phyloP scores from a whole-genome alignment of 768 basidiomycete genomes.

The Saitozyma podzolica region DNA sequence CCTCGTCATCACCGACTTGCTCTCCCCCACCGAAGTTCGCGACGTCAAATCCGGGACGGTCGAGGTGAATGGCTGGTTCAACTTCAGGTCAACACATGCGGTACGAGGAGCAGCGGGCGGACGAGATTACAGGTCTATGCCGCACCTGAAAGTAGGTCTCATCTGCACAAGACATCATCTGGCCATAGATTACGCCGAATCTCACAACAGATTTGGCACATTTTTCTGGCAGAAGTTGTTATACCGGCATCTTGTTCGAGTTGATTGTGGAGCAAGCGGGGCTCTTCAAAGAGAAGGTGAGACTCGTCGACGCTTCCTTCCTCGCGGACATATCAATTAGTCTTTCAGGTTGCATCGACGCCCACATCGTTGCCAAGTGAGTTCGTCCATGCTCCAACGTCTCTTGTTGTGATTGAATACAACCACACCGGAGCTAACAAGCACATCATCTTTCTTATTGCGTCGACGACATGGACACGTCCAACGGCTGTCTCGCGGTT shows the following conservation, averaged over 20 bases:
- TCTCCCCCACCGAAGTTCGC: neutral
- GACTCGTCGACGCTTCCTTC: neutral
- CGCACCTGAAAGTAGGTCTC: conserved; percentile 2
- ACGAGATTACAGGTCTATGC: conserved; percentile 10
- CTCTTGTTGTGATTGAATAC: conserved; percentile 8
- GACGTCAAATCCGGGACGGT: conserved; percentile 7
- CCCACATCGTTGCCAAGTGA: conserved; percentile 29
- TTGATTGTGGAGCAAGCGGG: conserved; percentile 12
- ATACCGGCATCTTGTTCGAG: conserved; percentile 8
- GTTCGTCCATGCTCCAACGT: neutral
- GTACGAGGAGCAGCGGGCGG: conserved; percentile 7
- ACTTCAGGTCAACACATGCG: conserved; percentile 14
- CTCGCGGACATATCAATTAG: conserved; percentile 40
- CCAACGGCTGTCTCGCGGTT: conserved; percentile 31
- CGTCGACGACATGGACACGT: conserved; percentile 25
- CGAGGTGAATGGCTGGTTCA: conserved; percentile 12
- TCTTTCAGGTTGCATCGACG: conserved; percentile 27
- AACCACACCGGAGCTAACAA: conserved; percentile 25
- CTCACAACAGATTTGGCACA: conserved; percentile 9
- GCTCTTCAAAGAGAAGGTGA: conserved; percentile 19
- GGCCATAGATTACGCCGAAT: conserved; percentile 13
- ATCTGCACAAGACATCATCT: neutral
- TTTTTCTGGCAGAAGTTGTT: conserved; percentile 9
- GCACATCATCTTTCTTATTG: conserved; percentile 24
- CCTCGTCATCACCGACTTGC: conserved; percentile 8